Base-by-base conservation (phyloP, 2,329 filamentous ascomycete genomes). In the Ampelomyces quisqualis region DNA sequence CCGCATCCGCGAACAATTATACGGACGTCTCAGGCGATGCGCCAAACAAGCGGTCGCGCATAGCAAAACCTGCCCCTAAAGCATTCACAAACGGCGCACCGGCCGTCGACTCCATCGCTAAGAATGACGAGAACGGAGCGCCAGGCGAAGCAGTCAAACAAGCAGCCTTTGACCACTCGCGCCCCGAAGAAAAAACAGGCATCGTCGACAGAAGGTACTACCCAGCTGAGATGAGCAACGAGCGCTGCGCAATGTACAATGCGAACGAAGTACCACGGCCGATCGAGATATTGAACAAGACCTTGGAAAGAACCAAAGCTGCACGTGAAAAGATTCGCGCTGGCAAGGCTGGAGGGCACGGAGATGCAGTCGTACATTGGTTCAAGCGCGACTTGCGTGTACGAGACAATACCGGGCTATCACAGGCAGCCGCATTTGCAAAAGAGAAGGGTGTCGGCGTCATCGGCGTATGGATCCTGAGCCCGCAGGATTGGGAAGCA, bases 191-290 rank as follows among this genome's bases (percentile, higher is more conserved):
- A 50, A 41, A 54, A 41, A 54, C 62, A 30, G 67, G 67, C 11
- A 70, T 73, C 22, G 67, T 76, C 6, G 68, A 75, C 28, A 60
- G 72, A 19, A 80, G 86, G 33, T 95, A 84, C 70, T 96, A 95
- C 55, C 89, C 89, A 0, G 79, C 80, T 1, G 89, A 95, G 63
- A 94, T 96, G 84, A 86, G 78, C 70, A 93, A 89, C 57, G 80
- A 78, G 34, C 82, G 90, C 26, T 90, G 86, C 37, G 73, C 75
- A 4, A 82, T 85, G 36, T 96, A 95, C 69, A 85, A 79, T 38
- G 70, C 77, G n/a, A 77, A 84, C 37, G 76, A 80, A 33, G 72
- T 94, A 3, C 77, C 83, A 3, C 81, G 86, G 0, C 90, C 90
- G 0, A 85, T 94, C 14, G 81, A 90, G 54, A 67, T 78, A 0